These are phyloP conservation scores for Fragaria iinumae DNA, from an alignment of 306 rosid genomes.

Conservation along the genomic window DNA sequence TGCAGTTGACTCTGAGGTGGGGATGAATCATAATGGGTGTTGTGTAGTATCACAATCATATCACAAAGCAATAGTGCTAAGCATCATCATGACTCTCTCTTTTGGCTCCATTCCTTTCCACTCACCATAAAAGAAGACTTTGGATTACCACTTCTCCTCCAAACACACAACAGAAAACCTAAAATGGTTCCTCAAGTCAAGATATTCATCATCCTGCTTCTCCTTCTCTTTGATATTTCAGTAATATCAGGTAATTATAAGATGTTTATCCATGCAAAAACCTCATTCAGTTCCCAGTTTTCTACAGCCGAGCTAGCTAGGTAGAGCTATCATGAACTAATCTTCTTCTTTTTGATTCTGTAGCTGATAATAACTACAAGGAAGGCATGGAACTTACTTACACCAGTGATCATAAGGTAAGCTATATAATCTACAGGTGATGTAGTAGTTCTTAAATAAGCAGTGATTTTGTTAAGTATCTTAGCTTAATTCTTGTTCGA, in stretches of 20 bases:
- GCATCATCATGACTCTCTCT: constrained; percentile 29
- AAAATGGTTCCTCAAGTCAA: constrained; percentile 36
- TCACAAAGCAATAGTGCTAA: constrained; percentile 28
- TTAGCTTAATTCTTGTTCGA: background rate
- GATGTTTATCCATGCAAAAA: background rate
- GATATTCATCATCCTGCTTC: constrained; percentile 25
- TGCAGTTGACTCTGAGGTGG: constrained; percentile 37
- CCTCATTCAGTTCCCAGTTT: background rate
- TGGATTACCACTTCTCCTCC: constrained; percentile 14
- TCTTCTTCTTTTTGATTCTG: background rate
- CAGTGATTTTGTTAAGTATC: background rate
- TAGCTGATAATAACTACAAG: constrained; percentile 14
- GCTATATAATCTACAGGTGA: background rate
- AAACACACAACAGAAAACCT: background rate
- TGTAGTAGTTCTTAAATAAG: too few species aligned
- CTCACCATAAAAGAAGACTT: constrained; percentile 27
- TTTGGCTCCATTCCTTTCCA: constrained; percentile 37
- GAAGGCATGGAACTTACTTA: constrained; percentile 3
- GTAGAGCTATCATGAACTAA: background rate
- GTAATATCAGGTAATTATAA: constrained; percentile 29
- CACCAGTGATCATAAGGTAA: constrained; percentile 19
- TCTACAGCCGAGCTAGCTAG: background rate
- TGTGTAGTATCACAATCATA: constrained; percentile 17
- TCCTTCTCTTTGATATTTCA: constrained; percentile 22
- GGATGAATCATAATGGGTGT: constrained; percentile 14